Evolutionary conservation across 2,329 filamentous ascomycete species (phyloP), one percentile per base, ranked within the genome.

Genomic region (Metarhizium rileyi): DNA sequence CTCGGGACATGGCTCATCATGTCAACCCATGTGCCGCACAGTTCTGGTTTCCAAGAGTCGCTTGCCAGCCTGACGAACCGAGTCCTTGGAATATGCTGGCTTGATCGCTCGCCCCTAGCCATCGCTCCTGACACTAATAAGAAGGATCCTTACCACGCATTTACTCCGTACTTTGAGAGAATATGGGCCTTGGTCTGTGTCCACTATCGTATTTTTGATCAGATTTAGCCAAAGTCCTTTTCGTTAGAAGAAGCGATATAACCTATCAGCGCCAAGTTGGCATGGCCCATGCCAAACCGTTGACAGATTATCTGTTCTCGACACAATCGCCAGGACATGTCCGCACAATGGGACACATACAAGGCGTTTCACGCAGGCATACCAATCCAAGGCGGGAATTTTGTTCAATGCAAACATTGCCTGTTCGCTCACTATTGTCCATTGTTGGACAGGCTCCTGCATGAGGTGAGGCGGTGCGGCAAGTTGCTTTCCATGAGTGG

Each of bases 391-490:
- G 35, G n/a, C n/a, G n/a, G n/a, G n/a, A n/a, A n/a, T n/a, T n/a
- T n/a, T n/a, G n/a, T n/a, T 18, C 10, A 10, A 42, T 42, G 20
- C 5, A 25, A 16, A 25, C 8, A 4, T 25, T 42, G 38, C 20
- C 23, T 23, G n/a, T 25, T 25, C 38, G 12, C 38, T 25, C 38
- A 42, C 7, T 18, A 16, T 10, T 26, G 14, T 38, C 27, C 10
- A 40, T 25, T 42, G 25, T 16, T 49, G 46, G 25, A 10, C 10
- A 27, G 18, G 12, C 18, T 25, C 35, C 33, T 44, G 43, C 47
- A 52, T 43, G 36, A 49, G 47, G 46, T 47, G 50, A 49, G 46
- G 46, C 50, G 28, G 47, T 38, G 47, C 42, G 42, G 46, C 23
- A 33, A 52, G 28, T 25, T 38, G 38, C 50, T 48, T 42, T n/a